Percentiles rank a stretch among this genome's conserved stretches.
Conservation (phyloP, 768 basidiomycete genomes). For the Auriscalpium microsporum region DNA sequence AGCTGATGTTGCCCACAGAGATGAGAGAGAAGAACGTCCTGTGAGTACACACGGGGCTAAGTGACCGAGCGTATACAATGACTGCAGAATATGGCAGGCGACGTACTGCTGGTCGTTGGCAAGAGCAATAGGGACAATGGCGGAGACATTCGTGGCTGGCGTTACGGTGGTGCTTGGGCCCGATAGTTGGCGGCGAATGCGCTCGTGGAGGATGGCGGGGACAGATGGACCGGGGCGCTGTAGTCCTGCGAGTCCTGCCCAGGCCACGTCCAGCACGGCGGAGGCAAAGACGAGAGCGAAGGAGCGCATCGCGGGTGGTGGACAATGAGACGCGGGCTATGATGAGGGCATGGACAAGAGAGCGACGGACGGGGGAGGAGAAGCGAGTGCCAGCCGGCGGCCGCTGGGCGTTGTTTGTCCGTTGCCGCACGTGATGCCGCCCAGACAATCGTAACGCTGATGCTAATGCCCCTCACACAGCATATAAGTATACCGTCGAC, state of each 20-base stretch:
- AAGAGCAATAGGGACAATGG: conserved; percentile 7
- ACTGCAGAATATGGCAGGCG: not conserved
- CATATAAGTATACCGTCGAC: too few relatives aligned
- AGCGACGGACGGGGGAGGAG: too few relatives aligned
- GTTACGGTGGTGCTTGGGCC: not conserved
- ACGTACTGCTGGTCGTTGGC: conserved; percentile 12
- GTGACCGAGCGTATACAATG: not conserved
- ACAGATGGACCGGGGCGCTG: not conserved
- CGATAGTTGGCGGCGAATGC: conserved; percentile 6
- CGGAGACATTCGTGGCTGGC: not conserved
- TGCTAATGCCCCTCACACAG: too few relatives aligned
- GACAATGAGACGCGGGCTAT: not conserved
- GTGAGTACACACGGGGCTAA: not conserved
- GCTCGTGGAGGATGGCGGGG: conserved; percentile 1
- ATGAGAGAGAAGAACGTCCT: conserved; percentile 67
- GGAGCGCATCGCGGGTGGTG: conserved; percentile 2
- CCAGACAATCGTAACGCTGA: too few relatives aligned
- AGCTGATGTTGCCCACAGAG: conserved; percentile 49
- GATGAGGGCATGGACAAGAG: not conserved
- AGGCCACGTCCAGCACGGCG: conserved; percentile 5
- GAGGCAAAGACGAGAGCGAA: not conserved
- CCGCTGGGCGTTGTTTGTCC: not conserved
- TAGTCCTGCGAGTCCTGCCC: not conserved
- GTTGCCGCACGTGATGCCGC: too few relatives aligned
- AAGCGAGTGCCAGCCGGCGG: not conserved